Evolutionary conservation across 805 yeast species (phyloP).

Genomic region (Lipomyces anomalus): DNA sequence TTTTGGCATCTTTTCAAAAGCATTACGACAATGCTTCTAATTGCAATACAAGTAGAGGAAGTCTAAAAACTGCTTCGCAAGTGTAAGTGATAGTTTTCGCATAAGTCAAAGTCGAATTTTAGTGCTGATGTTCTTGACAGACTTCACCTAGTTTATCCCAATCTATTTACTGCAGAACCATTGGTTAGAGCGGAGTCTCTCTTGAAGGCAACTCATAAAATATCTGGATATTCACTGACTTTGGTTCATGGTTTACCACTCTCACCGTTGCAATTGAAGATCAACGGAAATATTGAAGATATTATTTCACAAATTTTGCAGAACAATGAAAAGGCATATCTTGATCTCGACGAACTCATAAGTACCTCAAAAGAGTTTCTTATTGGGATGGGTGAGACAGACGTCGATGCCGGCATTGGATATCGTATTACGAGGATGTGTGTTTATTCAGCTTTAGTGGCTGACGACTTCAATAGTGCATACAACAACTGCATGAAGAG

Average conservation of each 20-base stretch:
- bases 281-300: conserved; percentile 26
- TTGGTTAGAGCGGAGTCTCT: conserved; percentile 24
- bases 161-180: conserved; percentile 6
- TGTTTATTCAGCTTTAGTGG: conserved; percentile 61
- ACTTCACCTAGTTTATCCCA: conserved; percentile 21
- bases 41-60: conserved; percentile 38
- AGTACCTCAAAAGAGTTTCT: conserved; percentile 8
- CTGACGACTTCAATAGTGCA: conserved; percentile 58
- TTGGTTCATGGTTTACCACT: conserved; percentile 30
- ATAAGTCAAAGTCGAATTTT: too few species aligned
- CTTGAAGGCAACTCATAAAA: conserved; percentile 28
- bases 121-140: too few species aligned
- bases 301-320: conserved; percentile 31
- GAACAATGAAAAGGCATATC: conserved; percentile 30
- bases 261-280: conserved; percentile 27
- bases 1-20: conserved; percentile 35
- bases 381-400: conserved; percentile 7
- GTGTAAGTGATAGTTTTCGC: conserved; percentile 7
- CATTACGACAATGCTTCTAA: conserved; percentile 42
- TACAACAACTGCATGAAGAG: conserved; percentile 33
- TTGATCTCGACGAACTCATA: conserved; percentile 27
- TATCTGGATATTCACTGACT: conserved; percentile 29
- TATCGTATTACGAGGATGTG: conserved; percentile 37
- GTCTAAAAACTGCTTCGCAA: conserved; percentile 36
- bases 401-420: conserved; percentile 8